A percentile compares a stretch with the other conserved stretches of the same genome.
Conservation (phyloP, 2,329 filamentous ascomycete genomes). For the Cladosporium cucumerinum region DNA sequence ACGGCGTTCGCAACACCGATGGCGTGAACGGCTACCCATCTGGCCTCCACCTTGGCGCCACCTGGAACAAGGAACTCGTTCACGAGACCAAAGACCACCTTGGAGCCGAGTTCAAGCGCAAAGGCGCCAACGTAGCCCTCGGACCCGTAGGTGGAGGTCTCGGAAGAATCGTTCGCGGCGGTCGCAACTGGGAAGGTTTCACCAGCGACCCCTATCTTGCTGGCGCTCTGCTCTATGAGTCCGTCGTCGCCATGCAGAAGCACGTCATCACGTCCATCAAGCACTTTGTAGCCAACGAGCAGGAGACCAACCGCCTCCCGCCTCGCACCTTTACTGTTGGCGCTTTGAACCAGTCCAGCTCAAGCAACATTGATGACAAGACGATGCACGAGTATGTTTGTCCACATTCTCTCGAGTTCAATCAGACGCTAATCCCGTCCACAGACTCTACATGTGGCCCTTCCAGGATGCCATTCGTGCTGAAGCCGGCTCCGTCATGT, state of each 20-base stretch:
- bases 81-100: conserved; percentile 35
- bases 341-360: conserved; percentile 37
- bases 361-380: conserved; percentile 40
- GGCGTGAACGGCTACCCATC: conserved; percentile 38
- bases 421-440: background rate
- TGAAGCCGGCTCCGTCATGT: conserved; percentile 66
- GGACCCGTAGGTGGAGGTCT: conserved; percentile 47
- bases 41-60: conserved; percentile 43
- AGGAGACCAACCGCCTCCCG: conserved; percentile 29
- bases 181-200: conserved; percentile 34
- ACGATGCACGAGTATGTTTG: conserved; percentile 51
- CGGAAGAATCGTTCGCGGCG: conserved; percentile 31
- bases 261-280: conserved; percentile 41
- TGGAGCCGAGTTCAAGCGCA: conserved; percentile 34
- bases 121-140: conserved; percentile 33
- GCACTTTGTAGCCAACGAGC: conserved; percentile 33
- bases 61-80: conserved; percentile 45
- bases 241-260: conserved; percentile 41
- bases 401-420: background rate
- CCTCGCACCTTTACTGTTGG: conserved; percentile 39
- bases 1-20: conserved; percentile 33
- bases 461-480: conserved; percentile 67
- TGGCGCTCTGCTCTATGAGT: conserved; percentile 29
- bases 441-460: conserved; percentile 41
- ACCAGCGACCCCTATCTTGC: conserved; percentile 28